Conservation (phyloP, 176 grass and related monocot genomes). For the Alopecurus myosuroides region DNA sequence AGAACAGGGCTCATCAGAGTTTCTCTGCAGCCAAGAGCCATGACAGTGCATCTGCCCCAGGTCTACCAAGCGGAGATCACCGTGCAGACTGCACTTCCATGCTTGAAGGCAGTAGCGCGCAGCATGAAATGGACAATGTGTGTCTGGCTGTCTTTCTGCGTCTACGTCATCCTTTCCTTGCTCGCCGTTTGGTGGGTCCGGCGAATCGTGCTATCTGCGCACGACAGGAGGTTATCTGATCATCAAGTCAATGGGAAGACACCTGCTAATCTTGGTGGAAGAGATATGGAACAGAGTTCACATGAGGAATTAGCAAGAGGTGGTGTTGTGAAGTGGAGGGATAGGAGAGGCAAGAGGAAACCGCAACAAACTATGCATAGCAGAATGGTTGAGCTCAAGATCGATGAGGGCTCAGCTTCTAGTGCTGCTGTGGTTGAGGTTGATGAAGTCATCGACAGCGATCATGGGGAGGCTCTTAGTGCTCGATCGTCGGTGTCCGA, state of each 20-base stretch:
- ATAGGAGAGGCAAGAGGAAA: constrained; percentile 25
- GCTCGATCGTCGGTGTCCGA: neutral
- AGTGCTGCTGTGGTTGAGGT: neutral
- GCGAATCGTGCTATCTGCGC: neutral
- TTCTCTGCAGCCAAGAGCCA: constrained; percentile 30
- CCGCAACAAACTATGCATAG: neutral
- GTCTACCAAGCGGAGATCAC: constrained; percentile 24
- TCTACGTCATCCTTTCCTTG: neutral
- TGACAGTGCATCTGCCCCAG: constrained; percentile 24
- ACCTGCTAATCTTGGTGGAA: neutral
- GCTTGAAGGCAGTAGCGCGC: constrained; percentile 7
- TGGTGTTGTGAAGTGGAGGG: constrained; percentile 9
- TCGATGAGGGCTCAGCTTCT: neutral
- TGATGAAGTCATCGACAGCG: neutral
- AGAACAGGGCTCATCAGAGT: constrained; percentile 21
- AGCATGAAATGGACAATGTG: constrained; percentile 31
- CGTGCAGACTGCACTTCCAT: constrained; percentile 28
- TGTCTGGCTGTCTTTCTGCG: constrained; percentile 26
- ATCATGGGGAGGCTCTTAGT: neutral
- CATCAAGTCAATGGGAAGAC: neutral
- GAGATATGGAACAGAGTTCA: neutral
- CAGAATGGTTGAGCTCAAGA: neutral
- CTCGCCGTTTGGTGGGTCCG: neutral
- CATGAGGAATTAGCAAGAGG: neutral
- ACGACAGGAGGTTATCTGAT: neutral